phyloP scores from a whole-genome alignment of 352 stramenopile species.

The Phytophthora colocasiae region DNA sequence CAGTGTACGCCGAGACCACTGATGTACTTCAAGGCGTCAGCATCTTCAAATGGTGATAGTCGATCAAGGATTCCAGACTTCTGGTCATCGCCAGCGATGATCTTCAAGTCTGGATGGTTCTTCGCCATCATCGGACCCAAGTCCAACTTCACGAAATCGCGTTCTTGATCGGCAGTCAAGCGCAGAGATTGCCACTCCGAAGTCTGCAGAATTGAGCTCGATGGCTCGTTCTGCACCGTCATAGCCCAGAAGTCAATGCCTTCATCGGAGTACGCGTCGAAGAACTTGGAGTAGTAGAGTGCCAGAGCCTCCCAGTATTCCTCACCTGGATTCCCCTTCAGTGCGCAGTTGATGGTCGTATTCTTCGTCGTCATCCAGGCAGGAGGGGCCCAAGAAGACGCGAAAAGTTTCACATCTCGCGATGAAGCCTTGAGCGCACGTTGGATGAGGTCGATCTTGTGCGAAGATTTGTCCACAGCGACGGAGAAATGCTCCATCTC shows the following conservation, averaged over 20 bases:
- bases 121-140: conserved; percentile 69
- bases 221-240: conserved; percentile 88
- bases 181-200: conserved; percentile 73
- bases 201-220: conserved; percentile 28
- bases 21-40: conserved; percentile 70
- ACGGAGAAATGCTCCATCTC: conserved; percentile 87
- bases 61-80: conserved; percentile 66
- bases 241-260: conserved; percentile 45
- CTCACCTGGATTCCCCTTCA: conserved; percentile 62
- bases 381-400: conserved; percentile 83
- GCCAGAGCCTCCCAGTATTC: conserved; percentile 79
- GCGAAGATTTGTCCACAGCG: conserved; percentile 72
- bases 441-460: conserved; percentile 82
- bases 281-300: conserved; percentile 91
- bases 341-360: conserved; percentile 54
- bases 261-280: conserved; percentile 43
- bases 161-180: conserved; percentile 46
- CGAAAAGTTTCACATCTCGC: conserved; percentile 76
- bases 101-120: conserved; percentile 81
- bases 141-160: conserved; percentile 81
- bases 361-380: conserved; percentile 89
- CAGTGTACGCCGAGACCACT: conserved; percentile 87
- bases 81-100: conserved; percentile 88
- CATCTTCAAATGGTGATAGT: conserved; percentile 49
- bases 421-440: conserved; percentile 48